Evolutionary conservation across 371 early-diverging fungal genomes (phyloP), one percentile per base, ranked within the genome.

Genomic region (Parasitella parasitica): DNA sequence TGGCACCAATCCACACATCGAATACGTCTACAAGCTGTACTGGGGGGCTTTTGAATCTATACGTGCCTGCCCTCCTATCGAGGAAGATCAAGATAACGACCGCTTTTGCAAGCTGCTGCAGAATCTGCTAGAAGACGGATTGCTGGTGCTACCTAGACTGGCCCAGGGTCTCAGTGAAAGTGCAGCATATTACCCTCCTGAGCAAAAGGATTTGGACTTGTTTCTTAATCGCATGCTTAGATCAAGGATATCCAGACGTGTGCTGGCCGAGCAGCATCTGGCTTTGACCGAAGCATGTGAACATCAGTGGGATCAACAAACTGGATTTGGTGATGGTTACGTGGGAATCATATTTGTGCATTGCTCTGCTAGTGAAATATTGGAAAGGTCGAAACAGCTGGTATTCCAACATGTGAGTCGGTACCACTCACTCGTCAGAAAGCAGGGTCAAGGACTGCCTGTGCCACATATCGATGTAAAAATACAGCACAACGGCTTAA

Each of bases 201-300:
- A 65, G 2, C 59, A 69, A 20, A 76, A 73, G 16, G 69, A 70
- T 43, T 57, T 79, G 1, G 94, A 98, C 72, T 77, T 85, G 43
- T 98, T 98, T 66, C 88, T 96, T 83, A 89, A 89, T 74, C 89
- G 90, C 54, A 92, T 93, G 87, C 79, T 98, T 8, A 77, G 92
- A 46, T 90, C 92, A 27, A 85, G 97, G n/a, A 94, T 97, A 43
- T 94, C 96, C 8, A 71, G 98, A 35, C 83, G 98, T 38, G 92
- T 95, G 9, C 76, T 97, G 50, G 95, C 93, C 0, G 96, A 97
- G 67, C 97, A 97, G 73, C 98, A 96, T 69, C 78, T 96, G 43
- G 85, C 91, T 8, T 80, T 97, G 53, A 89, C 90, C 13, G 76
- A 84, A 56, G 85, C 89, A 52, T 91, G 71, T 64, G 73, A 77